These are phyloP conservation scores for Coemansia sp. DNA, from an alignment of 192 early-diverging fungal species.

Conservation along the genomic window DNA sequence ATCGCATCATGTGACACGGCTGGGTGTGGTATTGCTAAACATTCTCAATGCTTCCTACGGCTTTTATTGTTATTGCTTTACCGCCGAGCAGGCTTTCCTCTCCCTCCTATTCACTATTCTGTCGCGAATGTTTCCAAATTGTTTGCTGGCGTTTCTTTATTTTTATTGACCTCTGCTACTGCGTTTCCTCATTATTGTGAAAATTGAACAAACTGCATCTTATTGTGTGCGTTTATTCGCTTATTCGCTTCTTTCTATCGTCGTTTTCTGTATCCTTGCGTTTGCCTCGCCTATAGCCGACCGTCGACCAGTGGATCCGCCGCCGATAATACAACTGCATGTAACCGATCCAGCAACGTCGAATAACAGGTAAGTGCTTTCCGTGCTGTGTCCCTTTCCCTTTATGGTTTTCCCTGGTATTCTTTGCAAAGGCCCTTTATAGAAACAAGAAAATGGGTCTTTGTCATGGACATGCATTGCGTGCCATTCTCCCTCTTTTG, in stretches of 20 bases:
- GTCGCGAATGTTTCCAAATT: neutral
- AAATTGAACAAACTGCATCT: neutral
- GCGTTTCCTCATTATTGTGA: neutral
- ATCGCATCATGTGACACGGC: no score
- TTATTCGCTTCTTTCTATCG: neutral
- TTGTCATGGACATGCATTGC: constrained; percentile 3
- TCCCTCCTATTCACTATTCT: constrained; percentile 5
- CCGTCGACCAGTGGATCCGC: constrained; percentile 57
- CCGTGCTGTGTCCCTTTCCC: neutral
- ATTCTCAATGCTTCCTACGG: neutral
- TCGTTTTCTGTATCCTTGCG: neutral
- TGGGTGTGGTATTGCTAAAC: no score
- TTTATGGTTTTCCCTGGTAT: neutral
- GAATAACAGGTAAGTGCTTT: constrained; percentile 47
- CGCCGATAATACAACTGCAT: constrained; percentile 56
- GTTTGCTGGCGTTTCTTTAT: neutral
- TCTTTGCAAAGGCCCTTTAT: constrained; percentile 7
- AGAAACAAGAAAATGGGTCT: neutral
- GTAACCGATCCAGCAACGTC: constrained; percentile 41
- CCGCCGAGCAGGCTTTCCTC: neutral
- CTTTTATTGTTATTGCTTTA: neutral
- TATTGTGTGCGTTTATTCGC: neutral
- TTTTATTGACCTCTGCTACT: neutral
- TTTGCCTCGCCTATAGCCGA: constrained; percentile 33
- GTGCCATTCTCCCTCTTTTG: neutral